A percentile compares a stretch with the other conserved stretches of the same genome.
phyloP scores from a whole-genome alignment of 176 grass and related monocot genomes.

The Zea mays region DNA sequence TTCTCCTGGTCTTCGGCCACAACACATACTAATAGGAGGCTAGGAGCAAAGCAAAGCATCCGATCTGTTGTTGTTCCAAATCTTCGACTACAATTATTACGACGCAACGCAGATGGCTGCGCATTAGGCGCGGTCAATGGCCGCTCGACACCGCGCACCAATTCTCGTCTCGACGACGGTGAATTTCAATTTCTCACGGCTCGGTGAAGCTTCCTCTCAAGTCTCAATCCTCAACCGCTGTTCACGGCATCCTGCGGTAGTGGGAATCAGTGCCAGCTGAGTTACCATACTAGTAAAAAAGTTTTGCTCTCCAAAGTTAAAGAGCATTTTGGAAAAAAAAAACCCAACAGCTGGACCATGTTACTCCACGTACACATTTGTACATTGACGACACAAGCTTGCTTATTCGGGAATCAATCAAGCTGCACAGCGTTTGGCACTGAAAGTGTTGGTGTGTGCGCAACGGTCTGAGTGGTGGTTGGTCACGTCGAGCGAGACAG shows the following conservation, averaged over 20 bases:
- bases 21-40: not conserved
- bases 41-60: not conserved
- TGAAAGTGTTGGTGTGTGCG: not conserved
- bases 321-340: too few relatives aligned
- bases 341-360: too few relatives aligned
- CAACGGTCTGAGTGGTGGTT: slow-evolving; percentile 27
- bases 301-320: too few relatives aligned
- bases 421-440: not conserved
- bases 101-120: not conserved
- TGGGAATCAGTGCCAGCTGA: too few relatives aligned
- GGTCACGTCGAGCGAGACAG: slow-evolving; percentile 39
- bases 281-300: too few relatives aligned
- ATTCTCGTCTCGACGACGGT: too few relatives aligned
- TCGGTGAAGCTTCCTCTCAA: too few relatives aligned
- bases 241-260: too few relatives aligned
- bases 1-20: not conserved
- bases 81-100: slow-evolving; percentile 41
- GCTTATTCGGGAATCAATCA: not conserved
- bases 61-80: not conserved
- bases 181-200: too few relatives aligned
- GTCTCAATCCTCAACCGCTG: too few relatives aligned
- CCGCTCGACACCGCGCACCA: slow-evolving; percentile 40
- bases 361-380: too few relatives aligned
- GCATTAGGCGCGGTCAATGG: slow-evolving; percentile 25
- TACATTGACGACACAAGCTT: not conserved